Base-by-base conservation (phyloP, 179 eudicot species). In the Camellia oleifera region DNA sequence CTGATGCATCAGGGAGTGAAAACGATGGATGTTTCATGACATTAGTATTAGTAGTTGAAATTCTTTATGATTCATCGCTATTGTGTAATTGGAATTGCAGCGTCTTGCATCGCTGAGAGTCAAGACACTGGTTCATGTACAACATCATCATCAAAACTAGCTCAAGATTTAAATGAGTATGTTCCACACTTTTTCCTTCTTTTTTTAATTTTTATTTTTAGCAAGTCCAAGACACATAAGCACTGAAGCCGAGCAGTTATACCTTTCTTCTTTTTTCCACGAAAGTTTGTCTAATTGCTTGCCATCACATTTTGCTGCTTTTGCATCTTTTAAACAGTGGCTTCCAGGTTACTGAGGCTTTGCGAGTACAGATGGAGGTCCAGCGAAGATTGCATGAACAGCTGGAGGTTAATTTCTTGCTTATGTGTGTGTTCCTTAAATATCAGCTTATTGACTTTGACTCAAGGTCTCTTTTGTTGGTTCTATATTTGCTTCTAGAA, bases 281-380 rank as follows among this genome's bases (percentile, higher is more conserved):
- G 40, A 42, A 40, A 78, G 64, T 53, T 26, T 65, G 65, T 52
- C 45, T 46, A 54, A n/a, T 54, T 26, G 26, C 17, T 20, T 50
- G 10, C 3, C 54, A 14, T 61, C 62, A 17, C 14, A 48, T 5
- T 66, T 77, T 48, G 18, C 69, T 74, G 44, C 40, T 79, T 79
- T 72, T 75, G 40, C 17, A 48, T 63, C 52, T 86, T 75, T 48
- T 65, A 2, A 82, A 72, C 90, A 91, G 95, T 81, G 92, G 87
- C 61, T 73, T 77, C 80, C 80, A 91, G 81, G 94, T 93, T 73
- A 93, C 95, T 6, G 95, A 93, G 89, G 97, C 97, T 81, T 84
- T 93, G 81, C 86, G 94, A n/a, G 88, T 85, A 13, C 97, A 93
- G 78, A 93, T 93, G 95, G 97, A 93, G 85, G 91, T 93, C 79